Conservation (phyloP, 1,139 yeast species). For the Diutina rugosa region DNA sequence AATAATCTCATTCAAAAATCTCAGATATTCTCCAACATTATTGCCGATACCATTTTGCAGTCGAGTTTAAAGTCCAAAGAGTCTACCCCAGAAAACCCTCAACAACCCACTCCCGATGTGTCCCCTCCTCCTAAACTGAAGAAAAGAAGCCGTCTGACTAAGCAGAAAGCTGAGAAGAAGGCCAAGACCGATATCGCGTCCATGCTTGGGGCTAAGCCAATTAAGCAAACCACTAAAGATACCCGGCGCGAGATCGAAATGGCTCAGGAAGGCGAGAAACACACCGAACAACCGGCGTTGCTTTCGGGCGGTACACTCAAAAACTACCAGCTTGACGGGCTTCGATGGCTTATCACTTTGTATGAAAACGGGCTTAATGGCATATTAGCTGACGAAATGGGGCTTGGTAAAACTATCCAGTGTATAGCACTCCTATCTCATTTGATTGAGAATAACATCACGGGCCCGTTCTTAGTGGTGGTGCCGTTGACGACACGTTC, state of each 20-base stretch:
- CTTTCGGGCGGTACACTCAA: slow-evolving; percentile 60
- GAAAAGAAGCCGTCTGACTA: slow-evolving; percentile 6
- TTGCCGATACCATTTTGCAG: slow-evolving; percentile 61
- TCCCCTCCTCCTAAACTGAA: slow-evolving; percentile 8
- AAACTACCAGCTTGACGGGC: slow-evolving; percentile 79
- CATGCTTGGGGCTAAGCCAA: slow-evolving; percentile 9
- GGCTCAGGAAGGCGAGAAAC: slow-evolving; percentile 10
- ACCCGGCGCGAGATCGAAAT: slow-evolving; percentile 13
- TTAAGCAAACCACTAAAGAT: slow-evolving; percentile 9
- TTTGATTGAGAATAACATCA: slow-evolving; percentile 64
- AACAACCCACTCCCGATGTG: not conserved
- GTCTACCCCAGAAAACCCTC: not conserved
- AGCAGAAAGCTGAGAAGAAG: slow-evolving; percentile 3
- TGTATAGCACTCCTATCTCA: slow-evolving; percentile 70
- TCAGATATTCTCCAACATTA: slow-evolving; percentile 70
- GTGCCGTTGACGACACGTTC: slow-evolving; percentile 82
- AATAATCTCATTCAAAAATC: slow-evolving; percentile 70
- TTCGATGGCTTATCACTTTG: slow-evolving; percentile 79
- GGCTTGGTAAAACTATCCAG: slow-evolving; percentile 85
- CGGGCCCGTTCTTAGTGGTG: slow-evolving; percentile 77
- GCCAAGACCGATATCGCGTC: slow-evolving; percentile 11
- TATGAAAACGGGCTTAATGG: slow-evolving; percentile 94
- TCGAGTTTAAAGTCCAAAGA: slow-evolving; percentile 6
- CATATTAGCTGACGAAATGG: slow-evolving; percentile 95
- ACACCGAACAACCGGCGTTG: slow-evolving; percentile 46